Percentiles rank a stretch among this genome's conserved stretches.
Evolutionary conservation across 2,329 filamentous ascomycete species (phyloP).

Genomic region (Scedosporium apiospermum): DNA sequence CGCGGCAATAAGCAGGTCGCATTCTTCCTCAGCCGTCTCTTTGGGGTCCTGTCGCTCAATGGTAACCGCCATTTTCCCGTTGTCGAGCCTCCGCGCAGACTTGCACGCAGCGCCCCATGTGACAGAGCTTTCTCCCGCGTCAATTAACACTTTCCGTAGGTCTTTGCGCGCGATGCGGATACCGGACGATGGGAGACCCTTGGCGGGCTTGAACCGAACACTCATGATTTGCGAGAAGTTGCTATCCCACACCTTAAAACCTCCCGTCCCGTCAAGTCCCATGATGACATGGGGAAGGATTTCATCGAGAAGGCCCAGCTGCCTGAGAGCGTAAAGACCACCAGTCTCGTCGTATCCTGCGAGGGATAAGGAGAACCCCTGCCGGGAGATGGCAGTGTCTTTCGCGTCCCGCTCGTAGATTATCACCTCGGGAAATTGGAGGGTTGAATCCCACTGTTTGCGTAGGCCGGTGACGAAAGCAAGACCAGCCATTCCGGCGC

Average conservation of each 20-base stretch:
- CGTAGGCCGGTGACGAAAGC: slow-evolving; percentile 29
- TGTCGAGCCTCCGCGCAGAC: background rate
- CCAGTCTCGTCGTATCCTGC: slow-evolving; percentile 22
- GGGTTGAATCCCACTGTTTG: slow-evolving; percentile 24
- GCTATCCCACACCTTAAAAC: slow-evolving; percentile 30
- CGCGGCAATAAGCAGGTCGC: slow-evolving; percentile 34
- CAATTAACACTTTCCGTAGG: slow-evolving; percentile 23
- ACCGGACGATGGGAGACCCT: slow-evolving; percentile 23
- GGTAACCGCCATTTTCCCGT: background rate
- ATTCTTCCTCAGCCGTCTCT: slow-evolving; percentile 11
- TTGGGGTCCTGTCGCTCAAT: background rate
- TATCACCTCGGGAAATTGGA: slow-evolving; percentile 22
- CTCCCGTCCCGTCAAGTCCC: slow-evolving; percentile 18
- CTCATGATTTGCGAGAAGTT: slow-evolving; percentile 25
- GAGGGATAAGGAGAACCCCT: slow-evolving; percentile 30
- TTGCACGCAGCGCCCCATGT: background rate
- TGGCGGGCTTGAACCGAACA: slow-evolving; percentile 19
- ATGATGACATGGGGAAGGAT: slow-evolving; percentile 21
- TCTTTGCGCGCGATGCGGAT: slow-evolving; percentile 27
- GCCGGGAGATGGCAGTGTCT: slow-evolving; percentile 18
- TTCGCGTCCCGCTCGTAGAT: slow-evolving; percentile 32
- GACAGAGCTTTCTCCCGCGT: slow-evolving; percentile 12
- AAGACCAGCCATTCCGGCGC: slow-evolving; percentile 32
- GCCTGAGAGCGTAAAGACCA: slow-evolving; percentile 27
- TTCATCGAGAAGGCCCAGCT: slow-evolving; percentile 26